phyloP scores from a whole-genome alignment of 768 basidiomycete genomes.

The Calvatia gigantea region DNA sequence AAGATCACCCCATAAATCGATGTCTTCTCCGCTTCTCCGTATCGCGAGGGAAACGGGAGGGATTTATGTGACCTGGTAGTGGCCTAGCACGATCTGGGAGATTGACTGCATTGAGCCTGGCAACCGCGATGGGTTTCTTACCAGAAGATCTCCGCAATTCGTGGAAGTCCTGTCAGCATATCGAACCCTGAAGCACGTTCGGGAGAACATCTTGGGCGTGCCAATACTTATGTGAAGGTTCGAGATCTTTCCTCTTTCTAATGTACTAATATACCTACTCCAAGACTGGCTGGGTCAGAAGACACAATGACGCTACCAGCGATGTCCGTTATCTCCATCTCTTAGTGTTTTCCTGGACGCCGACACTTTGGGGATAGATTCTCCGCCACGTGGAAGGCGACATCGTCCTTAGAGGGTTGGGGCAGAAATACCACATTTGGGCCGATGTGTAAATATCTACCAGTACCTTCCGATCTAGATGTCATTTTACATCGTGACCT shows the following conservation, averaged over 20 bases:
- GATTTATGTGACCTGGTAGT: neutral
- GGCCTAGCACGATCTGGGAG: neutral
- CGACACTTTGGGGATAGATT: too few relatives aligned
- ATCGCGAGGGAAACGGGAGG: neutral
- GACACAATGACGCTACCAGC: neutral
- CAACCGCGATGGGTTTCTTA: neutral
- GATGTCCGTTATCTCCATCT: neutral
- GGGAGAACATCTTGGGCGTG: neutral
- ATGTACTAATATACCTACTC: neutral
- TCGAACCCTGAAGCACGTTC: neutral
- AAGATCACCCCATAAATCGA: neutral
- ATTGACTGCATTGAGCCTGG: too few relatives aligned
- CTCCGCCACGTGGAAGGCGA: too few relatives aligned
- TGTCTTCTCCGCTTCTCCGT: neutral
- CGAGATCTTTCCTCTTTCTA: neutral
- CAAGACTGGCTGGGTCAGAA: neutral
- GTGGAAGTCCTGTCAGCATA: neutral
- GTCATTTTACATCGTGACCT: too few relatives aligned
- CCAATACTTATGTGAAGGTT: neutral
- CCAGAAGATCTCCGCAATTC: neutral
- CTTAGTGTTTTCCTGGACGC: too few relatives aligned
- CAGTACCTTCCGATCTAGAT: too few relatives aligned
- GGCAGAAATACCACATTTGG: too few relatives aligned
- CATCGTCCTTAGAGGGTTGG: too few relatives aligned
- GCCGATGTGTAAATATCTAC: too few relatives aligned